Percentiles rank a stretch among this genome's conserved stretches.
Evolutionary conservation across 805 yeast genomes (phyloP).

Genomic region (Yamadazyma nakazawae): DNA sequence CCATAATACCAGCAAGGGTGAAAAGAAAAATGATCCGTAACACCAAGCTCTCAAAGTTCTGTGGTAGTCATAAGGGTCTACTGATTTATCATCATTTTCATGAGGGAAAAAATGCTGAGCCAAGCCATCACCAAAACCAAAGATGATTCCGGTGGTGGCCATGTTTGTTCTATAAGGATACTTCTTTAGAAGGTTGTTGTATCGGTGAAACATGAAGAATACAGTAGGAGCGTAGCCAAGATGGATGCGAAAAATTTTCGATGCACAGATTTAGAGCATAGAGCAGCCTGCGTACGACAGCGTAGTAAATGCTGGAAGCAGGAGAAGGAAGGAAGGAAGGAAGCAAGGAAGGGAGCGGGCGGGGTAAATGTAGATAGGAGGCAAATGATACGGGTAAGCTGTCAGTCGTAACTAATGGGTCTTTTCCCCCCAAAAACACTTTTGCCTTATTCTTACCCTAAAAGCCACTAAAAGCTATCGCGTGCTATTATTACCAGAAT

Average conservation of each 20-base stretch:
- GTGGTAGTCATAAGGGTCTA: constrained; percentile 21
- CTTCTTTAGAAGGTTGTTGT: constrained; percentile 30
- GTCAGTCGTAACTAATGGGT: no score
- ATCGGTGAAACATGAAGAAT: constrained; percentile 9
- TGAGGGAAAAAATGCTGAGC: constrained; percentile 41
- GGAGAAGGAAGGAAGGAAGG: no score
- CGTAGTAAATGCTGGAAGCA: no score
- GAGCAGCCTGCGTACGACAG: no score
- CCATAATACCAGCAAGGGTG: constrained; percentile 40
- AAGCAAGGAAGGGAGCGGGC: no score
- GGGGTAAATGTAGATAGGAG: no score
- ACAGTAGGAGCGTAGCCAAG: neutral
- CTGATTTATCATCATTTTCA: constrained; percentile 18
- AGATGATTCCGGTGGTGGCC: constrained; percentile 47
- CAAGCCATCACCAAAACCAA: constrained; percentile 41
- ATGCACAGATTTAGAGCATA: no score
- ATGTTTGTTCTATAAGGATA: constrained; percentile 56
- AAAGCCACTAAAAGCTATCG: no score
- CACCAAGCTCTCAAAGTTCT: constrained; percentile 35
- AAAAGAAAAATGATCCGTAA: constrained; percentile 38
- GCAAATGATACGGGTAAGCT: no score
- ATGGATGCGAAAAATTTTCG: constrained; percentile 1
- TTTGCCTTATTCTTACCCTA: no score
- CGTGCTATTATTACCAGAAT: no score
- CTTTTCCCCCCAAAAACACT: no score